A percentile compares a stretch with the other conserved stretches of the same genome.
Conservation (phyloP, 345 rosid genomes). For the Melaleuca quinquenervia region DNA sequence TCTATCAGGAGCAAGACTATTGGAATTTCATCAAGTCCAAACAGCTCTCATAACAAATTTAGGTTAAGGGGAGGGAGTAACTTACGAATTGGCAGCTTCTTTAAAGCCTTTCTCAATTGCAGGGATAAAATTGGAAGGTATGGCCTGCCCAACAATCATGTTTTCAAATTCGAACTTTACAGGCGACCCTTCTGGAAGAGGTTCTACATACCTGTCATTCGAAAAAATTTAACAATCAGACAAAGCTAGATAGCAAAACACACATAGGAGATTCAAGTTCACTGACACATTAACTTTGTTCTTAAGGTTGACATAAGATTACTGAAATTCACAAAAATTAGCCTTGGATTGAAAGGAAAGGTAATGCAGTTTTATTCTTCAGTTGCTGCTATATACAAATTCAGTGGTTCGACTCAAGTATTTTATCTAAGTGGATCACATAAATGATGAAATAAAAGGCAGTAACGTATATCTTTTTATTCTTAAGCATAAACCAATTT, state of each 20-base stretch:
- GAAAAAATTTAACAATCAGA: background rate
- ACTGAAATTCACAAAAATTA: background rate
- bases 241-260: background rate
- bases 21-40: background rate
- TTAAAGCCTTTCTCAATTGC: constrained; percentile 96
- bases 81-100: constrained; percentile 99
- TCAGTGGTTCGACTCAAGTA: background rate
- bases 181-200: constrained; percentile 50
- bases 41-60: background rate
- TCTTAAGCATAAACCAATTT: background rate
- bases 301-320: background rate
- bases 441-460: background rate
- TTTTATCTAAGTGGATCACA: background rate
- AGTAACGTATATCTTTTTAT: background rate
- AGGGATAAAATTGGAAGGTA: constrained; percentile 89
- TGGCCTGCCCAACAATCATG: constrained; percentile 89
- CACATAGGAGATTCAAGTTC: background rate
- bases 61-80: background rate
- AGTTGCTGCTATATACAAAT: background rate
- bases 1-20: background rate
- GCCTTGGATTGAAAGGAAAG: background rate
- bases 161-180: constrained; percentile 89
- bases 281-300: background rate
- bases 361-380: background rate
- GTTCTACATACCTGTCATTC: constrained; percentile 64